Conservation (phyloP, 2,329 filamentous ascomycete genomes). For the Seiridium unicorne region DNA sequence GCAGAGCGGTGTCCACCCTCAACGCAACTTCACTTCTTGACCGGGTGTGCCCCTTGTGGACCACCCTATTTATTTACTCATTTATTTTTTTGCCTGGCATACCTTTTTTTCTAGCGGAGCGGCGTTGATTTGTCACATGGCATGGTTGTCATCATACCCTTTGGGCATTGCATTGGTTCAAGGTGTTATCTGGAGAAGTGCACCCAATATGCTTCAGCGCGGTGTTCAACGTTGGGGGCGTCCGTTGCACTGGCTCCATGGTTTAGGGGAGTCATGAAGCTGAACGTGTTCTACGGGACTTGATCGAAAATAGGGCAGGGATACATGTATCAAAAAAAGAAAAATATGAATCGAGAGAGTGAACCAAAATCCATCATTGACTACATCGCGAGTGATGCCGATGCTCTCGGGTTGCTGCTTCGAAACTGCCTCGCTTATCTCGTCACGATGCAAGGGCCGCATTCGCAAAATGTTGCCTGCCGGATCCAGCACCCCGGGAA, state of each 20-base stretch:
- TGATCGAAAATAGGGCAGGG: neutral
- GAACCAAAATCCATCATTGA: too few species aligned
- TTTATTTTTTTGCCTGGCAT: neutral
- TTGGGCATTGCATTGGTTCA: neutral
- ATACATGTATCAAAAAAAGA: neutral
- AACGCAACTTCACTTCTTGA: slow-evolving; percentile 3
- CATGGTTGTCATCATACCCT: neutral
- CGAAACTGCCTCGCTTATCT: too few species aligned
- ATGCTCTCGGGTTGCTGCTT: too few species aligned
- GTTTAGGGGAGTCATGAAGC: neutral
- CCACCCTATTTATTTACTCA: neutral
- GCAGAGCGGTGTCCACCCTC: neutral
- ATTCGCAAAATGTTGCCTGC: neutral
- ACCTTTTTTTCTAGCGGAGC: slow-evolving; percentile 1
- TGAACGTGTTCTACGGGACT: neutral
- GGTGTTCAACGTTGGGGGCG: neutral
- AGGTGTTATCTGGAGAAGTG: neutral
- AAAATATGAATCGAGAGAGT: neutral
- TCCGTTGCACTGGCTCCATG: neutral
- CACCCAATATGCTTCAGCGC: neutral
- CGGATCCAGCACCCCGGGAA: neutral
- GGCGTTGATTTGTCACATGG: slow-evolving; percentile 4
- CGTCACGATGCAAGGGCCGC: too few species aligned
- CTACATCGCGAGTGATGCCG: too few species aligned
- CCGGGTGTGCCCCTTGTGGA: neutral